phyloP scores from a whole-genome alignment of 2,329 filamentous ascomycete species.

The Stachybotrys echinatus region DNA sequence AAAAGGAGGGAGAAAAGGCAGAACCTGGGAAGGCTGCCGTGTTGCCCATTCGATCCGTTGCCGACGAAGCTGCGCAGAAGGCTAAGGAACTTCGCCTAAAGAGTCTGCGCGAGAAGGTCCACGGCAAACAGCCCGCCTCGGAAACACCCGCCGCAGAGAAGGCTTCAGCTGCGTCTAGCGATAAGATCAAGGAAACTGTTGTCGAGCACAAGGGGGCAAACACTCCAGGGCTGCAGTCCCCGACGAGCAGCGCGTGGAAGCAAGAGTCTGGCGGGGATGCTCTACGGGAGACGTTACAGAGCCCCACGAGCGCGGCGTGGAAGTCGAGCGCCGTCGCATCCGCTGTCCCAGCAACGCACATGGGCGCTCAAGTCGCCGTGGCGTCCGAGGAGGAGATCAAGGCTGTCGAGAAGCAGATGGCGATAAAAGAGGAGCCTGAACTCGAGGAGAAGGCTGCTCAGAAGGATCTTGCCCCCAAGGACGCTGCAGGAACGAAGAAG shows the following conservation, averaged over 20 bases:
- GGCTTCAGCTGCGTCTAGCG: slow-evolving; percentile 1
- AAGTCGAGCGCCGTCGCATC: slow-evolving; percentile 20
- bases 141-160: slow-evolving; percentile 12
- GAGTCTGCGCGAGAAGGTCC: slow-evolving; percentile 47
- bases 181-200: slow-evolving; percentile 5
- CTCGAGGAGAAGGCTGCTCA: slow-evolving; percentile 26
- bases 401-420: slow-evolving; percentile 29
- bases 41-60: slow-evolving; percentile 47
- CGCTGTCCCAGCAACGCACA: slow-evolving; percentile 7
- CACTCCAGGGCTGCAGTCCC: slow-evolving; percentile 27
- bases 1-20: slow-evolving; percentile 11
- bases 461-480: slow-evolving; percentile 20
- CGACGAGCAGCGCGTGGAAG: slow-evolving; percentile 38
- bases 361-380: slow-evolving; percentile 24
- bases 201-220: slow-evolving; percentile 5
- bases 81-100: slow-evolving; percentile 56
- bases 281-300: slow-evolving; percentile 31
- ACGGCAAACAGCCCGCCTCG: slow-evolving; percentile 35
- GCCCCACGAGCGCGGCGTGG: slow-evolving; percentile 36
- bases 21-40: slow-evolving; percentile 16
- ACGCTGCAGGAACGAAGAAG: slow-evolving; percentile 14
- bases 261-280: slow-evolving; percentile 15
- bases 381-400: slow-evolving; percentile 33
- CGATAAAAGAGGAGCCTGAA: slow-evolving; percentile 31
- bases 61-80: slow-evolving; percentile 61